phyloP scores from a whole-genome alignment of 164 flowering plant species.

The Tinospora cordifolia region DNA sequence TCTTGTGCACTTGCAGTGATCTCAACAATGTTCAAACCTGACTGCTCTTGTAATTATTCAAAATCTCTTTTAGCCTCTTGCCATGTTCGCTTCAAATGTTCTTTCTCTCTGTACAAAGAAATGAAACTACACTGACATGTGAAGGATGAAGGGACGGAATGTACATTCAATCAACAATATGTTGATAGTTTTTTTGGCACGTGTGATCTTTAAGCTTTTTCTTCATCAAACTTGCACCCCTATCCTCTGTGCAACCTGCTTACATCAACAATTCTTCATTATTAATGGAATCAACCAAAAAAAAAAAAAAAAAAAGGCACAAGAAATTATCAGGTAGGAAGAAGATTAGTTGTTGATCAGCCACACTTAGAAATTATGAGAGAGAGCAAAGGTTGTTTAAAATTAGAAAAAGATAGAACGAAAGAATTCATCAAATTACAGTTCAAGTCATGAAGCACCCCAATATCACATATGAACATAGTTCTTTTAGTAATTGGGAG shows the following conservation, averaged over 20 bases:
- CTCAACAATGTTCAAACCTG: too few relatives aligned
- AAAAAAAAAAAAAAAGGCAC: not conserved
- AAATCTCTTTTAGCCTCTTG: too few relatives aligned
- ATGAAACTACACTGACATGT: not conserved
- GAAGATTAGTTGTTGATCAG: too few relatives aligned
- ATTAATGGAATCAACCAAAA: not conserved
- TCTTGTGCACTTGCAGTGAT: too few relatives aligned
- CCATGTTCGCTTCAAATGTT: too few relatives aligned
- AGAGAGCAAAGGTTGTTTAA: too few relatives aligned
- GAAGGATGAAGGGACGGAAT: not conserved
- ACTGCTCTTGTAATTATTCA: too few relatives aligned
- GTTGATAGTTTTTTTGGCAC: not conserved
- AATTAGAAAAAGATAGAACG: too few relatives aligned
- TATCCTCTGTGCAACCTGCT: constrained; percentile 81
- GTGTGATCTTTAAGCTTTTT: not conserved
- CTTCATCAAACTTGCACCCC: constrained; percentile 54
- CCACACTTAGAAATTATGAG: too few relatives aligned
- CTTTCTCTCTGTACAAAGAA: not conserved
- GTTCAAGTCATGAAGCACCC: too few relatives aligned
- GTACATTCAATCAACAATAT: not conserved
- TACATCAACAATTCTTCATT: constrained; percentile 8
- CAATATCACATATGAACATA: too few relatives aligned
- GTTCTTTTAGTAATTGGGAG: not conserved
- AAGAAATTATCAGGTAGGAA: not conserved
- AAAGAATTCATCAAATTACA: too few relatives aligned